Conservation (phyloP, 2,329 filamentous ascomycete species). For the Aurifilum marmelostoma region DNA sequence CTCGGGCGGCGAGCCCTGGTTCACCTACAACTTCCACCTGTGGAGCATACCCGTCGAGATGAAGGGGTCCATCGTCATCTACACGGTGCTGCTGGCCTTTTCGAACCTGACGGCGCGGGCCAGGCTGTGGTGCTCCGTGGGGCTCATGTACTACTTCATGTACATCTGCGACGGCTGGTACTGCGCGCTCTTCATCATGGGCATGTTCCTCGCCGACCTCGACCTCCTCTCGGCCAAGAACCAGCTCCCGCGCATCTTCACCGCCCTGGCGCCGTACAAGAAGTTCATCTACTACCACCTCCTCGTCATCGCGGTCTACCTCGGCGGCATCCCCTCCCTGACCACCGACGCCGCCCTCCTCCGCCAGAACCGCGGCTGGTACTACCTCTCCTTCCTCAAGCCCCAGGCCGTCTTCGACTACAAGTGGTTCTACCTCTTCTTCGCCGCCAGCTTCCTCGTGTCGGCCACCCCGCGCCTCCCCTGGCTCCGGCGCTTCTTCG, state of each 20-base stretch:
- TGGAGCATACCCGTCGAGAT: slow-evolving; percentile 69
- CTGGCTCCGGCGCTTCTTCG: slow-evolving; percentile 62
- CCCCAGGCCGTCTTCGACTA: slow-evolving; percentile 67
- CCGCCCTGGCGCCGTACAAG: slow-evolving; percentile 51
- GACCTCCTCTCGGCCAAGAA: slow-evolving; percentile 55
- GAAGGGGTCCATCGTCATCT: slow-evolving; percentile 66
- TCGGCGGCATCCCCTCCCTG: slow-evolving; percentile 64
- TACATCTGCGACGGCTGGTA: slow-evolving; percentile 69
- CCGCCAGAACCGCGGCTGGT: slow-evolving; percentile 61
- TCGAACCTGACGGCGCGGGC: slow-evolving; percentile 57
- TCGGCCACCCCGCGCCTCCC: slow-evolving; percentile 59
- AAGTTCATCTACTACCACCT: slow-evolving; percentile 55
- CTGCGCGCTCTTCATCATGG: slow-evolving; percentile 61
- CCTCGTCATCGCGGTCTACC: slow-evolving; percentile 55
- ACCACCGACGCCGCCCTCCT: slow-evolving; percentile 53
- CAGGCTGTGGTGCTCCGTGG: slow-evolving; percentile 56
- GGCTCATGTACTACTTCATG: slow-evolving; percentile 66
- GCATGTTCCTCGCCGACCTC: slow-evolving; percentile 65
- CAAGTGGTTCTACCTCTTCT: slow-evolving; percentile 71
- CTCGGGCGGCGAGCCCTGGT: slow-evolving; percentile 58
- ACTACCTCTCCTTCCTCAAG: slow-evolving; percentile 62
- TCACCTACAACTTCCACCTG: slow-evolving; percentile 61
- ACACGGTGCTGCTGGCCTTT: slow-evolving; percentile 59
- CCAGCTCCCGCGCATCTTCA: slow-evolving; percentile 55
- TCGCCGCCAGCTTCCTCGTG: slow-evolving; percentile 61